phyloP scores from a whole-genome alignment of 2,329 filamentous ascomycete species.

The Paracoccidioides lutzii region DNA sequence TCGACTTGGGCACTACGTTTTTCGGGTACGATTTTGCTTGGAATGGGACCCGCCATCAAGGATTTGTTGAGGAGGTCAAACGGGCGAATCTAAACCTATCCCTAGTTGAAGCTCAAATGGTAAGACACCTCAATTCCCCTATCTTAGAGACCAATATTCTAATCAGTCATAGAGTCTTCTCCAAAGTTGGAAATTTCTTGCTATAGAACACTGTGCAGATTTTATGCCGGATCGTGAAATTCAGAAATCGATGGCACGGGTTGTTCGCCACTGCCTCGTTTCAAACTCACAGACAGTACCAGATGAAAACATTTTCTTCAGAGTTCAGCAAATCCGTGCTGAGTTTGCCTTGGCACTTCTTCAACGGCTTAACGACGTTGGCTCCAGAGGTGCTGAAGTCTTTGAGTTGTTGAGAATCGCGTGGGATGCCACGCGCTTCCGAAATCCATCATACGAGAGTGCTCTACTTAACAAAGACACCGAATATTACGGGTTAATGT shows the following conservation, averaged over 20 bases:
- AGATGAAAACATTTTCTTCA: conserved; percentile 68
- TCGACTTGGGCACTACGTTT: conserved; percentile 61
- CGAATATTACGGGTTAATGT: conserved; percentile 66
- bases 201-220: conserved; percentile 66
- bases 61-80: conserved; percentile 70
- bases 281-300: conserved; percentile 62
- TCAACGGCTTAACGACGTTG: conserved; percentile 57
- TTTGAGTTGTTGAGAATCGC: conserved; percentile 43
- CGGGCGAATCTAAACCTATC: conserved; percentile 84
- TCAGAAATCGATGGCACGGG: conserved; percentile 57
- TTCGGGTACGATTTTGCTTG: conserved; percentile 67
- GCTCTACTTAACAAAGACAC: conserved; percentile 45
- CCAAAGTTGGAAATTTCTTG: conserved; percentile 77
- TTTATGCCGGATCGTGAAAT: conserved; percentile 43
- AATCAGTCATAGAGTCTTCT: conserved; percentile 51
- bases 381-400: conserved; percentile 38
- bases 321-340: conserved; percentile 61
- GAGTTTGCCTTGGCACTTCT: conserved; percentile 72
- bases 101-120: conserved; percentile 80
- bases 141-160: conserved; percentile 11
- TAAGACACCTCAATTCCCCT: conserved; percentile 32
- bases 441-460: conserved; percentile 46
- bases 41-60: conserved; percentile 52
- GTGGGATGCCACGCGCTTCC: conserved; percentile 47
- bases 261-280: conserved; percentile 63